phyloP scores from a whole-genome alignment of 179 eudicot species.

The Spinacia oleracea region DNA sequence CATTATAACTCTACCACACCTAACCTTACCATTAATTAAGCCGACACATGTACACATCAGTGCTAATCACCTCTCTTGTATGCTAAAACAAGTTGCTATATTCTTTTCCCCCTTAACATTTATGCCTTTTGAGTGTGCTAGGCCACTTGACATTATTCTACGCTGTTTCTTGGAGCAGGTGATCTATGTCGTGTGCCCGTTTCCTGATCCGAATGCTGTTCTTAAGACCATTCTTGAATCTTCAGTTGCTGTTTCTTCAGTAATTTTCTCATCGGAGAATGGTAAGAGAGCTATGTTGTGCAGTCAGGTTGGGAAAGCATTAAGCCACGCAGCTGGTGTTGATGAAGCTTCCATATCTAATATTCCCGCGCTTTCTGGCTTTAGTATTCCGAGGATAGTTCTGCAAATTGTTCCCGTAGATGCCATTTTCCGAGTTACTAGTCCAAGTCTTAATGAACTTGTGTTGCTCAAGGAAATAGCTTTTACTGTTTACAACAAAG shows the following conservation, averaged over 20 bases:
- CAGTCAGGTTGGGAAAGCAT: conserved; percentile 82
- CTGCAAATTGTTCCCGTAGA: conserved; percentile 86
- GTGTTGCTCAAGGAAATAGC: conserved; percentile 86
- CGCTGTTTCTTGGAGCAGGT: conserved; percentile 53
- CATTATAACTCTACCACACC: too few relatives aligned
- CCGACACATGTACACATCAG: background rate
- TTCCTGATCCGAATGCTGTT: conserved; percentile 85
- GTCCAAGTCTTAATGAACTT: conserved; percentile 73
- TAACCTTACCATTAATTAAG: background rate
- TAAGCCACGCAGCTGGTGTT: conserved; percentile 75
- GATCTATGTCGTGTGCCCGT: conserved; percentile 93
- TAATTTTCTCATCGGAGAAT: conserved; percentile 64
- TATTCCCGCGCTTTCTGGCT: conserved; percentile 81
- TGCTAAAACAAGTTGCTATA: background rate
- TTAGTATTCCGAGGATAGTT: conserved; percentile 83
- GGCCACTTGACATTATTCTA: conserved; percentile 7
- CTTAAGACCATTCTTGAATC: conserved; percentile 83
- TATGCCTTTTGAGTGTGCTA: background rate
- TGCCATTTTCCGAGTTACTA: conserved; percentile 87
- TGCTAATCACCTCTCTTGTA: background rate
- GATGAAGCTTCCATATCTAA: conserved; percentile 89
- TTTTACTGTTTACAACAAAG: conserved; percentile 95
- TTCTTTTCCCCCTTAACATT: conserved; percentile 3
- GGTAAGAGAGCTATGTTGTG: conserved; percentile 71
- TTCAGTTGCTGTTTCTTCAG: conserved; percentile 72